Evolutionary conservation across 2,329 filamentous ascomycete species (phyloP).

Genomic region (Metarhizium robertsii): DNA sequence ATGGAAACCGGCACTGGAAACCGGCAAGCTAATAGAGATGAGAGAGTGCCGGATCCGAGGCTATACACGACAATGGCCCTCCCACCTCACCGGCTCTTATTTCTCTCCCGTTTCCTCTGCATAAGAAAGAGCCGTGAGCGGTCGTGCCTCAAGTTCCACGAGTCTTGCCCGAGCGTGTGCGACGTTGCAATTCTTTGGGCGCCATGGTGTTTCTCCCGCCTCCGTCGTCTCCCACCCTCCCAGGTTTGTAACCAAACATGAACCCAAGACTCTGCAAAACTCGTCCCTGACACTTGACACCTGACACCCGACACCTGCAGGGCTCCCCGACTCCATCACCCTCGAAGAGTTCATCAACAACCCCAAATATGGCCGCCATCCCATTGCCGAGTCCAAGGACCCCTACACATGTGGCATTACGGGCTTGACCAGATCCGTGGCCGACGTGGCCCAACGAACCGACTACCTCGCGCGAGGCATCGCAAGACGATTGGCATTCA

Average conservation of each 20-base stretch:
- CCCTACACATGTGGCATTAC: constrained; percentile 72
- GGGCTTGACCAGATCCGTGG: constrained; percentile 54
- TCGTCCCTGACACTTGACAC: neutral
- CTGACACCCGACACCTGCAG: constrained; percentile 16
- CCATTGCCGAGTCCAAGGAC: constrained; percentile 52
- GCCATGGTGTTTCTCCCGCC: constrained; percentile 51
- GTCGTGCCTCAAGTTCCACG: too few species aligned
- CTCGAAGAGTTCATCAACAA: constrained; percentile 69
- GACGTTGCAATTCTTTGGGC: neutral
- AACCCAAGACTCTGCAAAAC: neutral
- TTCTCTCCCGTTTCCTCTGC: too few species aligned
- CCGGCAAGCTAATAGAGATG: too few species aligned
- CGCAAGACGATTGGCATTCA: constrained; percentile 61
- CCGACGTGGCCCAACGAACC: constrained; percentile 56
- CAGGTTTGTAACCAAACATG: constrained; percentile 30
- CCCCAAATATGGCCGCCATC: constrained; percentile 58
- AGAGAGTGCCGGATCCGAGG: too few species aligned
- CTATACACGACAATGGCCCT: too few species aligned
- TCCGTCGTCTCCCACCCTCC: constrained; percentile 50
- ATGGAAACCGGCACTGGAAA: too few species aligned
- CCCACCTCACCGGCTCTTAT: too few species aligned
- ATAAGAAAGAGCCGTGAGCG: too few species aligned
- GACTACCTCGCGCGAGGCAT: constrained; percentile 60
- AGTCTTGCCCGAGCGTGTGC: too few species aligned
- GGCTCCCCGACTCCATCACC: constrained; percentile 64